Evolutionary conservation across 176 grass and related monocot genomes (phyloP).

Genomic region (Alloteropsis semialata): DNA sequence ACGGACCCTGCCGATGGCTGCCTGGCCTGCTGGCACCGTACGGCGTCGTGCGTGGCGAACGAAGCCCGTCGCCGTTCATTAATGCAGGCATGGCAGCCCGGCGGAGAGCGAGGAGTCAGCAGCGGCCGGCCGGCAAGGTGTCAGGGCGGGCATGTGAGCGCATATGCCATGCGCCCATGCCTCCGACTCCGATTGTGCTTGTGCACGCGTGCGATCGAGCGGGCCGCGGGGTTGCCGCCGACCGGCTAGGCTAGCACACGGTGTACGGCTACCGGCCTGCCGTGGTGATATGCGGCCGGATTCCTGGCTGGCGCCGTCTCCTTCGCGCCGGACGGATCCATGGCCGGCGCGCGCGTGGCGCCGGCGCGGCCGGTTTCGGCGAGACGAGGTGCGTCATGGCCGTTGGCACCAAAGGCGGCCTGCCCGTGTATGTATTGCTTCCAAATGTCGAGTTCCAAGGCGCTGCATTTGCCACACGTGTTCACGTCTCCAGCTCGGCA

Average conservation of each 20-base stretch:
- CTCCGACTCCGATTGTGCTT: no score
- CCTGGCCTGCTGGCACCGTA: neutral
- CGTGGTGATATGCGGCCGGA: no score
- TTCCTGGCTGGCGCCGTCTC: no score
- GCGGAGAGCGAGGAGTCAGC: neutral
- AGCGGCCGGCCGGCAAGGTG: slow-evolving; percentile 2
- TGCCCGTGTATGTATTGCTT: neutral
- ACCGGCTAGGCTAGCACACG: no score
- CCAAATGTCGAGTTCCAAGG: neutral
- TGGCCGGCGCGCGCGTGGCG: no score
- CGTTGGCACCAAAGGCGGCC: neutral
- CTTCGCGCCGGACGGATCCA: no score
- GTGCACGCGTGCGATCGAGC: no score
- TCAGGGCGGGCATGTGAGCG: neutral
- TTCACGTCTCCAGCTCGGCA: no score
- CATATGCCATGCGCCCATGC: neutral
- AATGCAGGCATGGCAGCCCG: neutral
- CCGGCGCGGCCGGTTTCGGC: neutral
- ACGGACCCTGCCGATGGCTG: neutral
- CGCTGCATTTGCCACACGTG: no score
- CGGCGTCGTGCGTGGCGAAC: neutral
- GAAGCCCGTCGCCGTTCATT: neutral
- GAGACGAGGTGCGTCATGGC: neutral
- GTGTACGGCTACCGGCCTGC: no score
- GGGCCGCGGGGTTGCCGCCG: neutral